phyloP scores from a whole-genome alignment of 139 green algal genomes.

The Chlorella sp. region DNA sequence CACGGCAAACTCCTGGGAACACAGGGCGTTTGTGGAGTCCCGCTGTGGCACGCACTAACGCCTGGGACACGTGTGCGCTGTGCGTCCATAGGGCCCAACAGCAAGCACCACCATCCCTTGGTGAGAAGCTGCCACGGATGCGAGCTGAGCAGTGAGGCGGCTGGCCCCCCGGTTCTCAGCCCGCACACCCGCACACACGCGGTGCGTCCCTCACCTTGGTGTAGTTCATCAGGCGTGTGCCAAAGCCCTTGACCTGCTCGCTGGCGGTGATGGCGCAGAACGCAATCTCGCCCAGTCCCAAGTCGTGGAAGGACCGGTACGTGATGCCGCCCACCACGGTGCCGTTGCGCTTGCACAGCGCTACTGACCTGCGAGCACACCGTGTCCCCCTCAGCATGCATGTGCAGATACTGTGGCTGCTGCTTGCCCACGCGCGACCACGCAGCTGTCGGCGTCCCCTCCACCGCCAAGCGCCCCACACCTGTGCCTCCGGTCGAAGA shows the following conservation, averaged over 20 bases:
- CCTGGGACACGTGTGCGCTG: no score
- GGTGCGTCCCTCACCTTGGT: slow-evolving; percentile 61
- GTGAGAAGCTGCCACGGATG: no score
- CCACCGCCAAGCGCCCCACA: no score
- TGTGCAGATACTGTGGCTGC: not conserved
- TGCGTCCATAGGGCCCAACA: no score
- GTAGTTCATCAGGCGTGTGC: slow-evolving; percentile 91
- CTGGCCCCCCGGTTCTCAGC: no score
- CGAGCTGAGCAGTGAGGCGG: no score
- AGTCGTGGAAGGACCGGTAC: slow-evolving; percentile 75
- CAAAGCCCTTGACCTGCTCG: slow-evolving; percentile 62
- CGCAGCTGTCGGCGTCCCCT: no score
- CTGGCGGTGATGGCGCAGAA: slow-evolving; percentile 94
- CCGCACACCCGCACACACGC: no score
- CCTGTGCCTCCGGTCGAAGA: slow-evolving; percentile 81
- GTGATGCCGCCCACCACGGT: slow-evolving; percentile 91
- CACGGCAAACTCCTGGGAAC: slow-evolving; percentile 74
- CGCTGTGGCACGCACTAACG: not conserved
- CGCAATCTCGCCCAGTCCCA: slow-evolving; percentile 91
- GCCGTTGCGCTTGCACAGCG: slow-evolving; percentile 52
- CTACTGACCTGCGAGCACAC: slow-evolving; percentile 30
- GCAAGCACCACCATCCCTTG: no score
- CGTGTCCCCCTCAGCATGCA: not conserved
- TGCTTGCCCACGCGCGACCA: no score
- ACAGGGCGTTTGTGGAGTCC: slow-evolving; percentile 10